Percentiles rank a stretch among this genome's conserved stretches.
Conservation (phyloP, 345 rosid species). For the Syzygium grande region DNA sequence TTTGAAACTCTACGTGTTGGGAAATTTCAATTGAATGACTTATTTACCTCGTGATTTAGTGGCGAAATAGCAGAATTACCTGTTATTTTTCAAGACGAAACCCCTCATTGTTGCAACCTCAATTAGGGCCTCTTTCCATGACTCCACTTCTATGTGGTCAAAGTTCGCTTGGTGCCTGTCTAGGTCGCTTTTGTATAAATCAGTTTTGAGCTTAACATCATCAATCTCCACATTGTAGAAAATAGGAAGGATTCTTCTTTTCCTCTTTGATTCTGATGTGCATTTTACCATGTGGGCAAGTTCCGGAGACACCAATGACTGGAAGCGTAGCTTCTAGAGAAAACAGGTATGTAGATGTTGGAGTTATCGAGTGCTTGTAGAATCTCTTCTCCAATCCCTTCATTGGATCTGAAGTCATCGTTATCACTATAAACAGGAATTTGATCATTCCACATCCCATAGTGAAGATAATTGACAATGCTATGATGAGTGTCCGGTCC, state of each 20-base stretch:
- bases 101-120: background rate
- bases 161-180: background rate
- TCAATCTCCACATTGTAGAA: background rate
- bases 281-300: background rate
- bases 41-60: background rate
- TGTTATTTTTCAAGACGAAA: background rate
- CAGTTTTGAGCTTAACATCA: background rate
- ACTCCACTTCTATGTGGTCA: background rate
- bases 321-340: background rate
- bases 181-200: background rate
- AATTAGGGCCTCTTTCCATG: background rate
- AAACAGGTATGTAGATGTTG: background rate
- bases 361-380: background rate
- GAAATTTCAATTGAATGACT: background rate
- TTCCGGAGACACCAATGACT: background rate
- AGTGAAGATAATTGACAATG: background rate
- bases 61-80: background rate
- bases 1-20: background rate
- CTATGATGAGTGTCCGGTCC: background rate
- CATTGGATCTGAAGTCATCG: background rate
- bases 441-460: background rate
- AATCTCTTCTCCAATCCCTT: background rate
- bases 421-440: background rate
- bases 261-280: background rate
- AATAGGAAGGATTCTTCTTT: background rate